Evolutionary conservation across 495 filamentous ascomycete species (phyloP), one percentile per base, ranked within the genome.

Genomic region (Parathielavia appendiculata): DNA sequence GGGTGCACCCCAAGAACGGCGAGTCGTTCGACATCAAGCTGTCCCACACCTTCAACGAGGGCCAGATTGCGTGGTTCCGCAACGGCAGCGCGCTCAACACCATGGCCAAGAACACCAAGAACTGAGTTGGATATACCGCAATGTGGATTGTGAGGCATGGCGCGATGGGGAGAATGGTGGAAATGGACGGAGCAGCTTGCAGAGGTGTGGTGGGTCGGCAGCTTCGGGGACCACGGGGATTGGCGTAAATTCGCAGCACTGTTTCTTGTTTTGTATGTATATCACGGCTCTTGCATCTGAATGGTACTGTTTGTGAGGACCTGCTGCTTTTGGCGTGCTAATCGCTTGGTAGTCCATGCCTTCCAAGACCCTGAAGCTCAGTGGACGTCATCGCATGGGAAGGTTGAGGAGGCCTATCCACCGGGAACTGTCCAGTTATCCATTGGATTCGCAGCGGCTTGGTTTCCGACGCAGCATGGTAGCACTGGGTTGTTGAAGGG

Each of bases 31-130:
- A 97, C 54, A 71, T 92, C 62, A 82, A 88, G 79, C 85, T 98
- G 51, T 76, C 77, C 69, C 93, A 98, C 76, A 97, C 95, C 63
- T 98, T 95, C 86, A 98, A 98, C 79, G 89, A 88, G 72, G 82
- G 85, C 57, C 93, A 98, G 81, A 89, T 97, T 56, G 84, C 95
- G 79, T 98, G 93, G 93, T 98, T 98, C 84, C 89, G 89, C 77
- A 89, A 97, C 69, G 93, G 93, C 58, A 91, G 87, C 67, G 93
- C 93, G 51, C 80, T 98, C 66, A 98, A 98, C 83, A 95, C 91
- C 66, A 98, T 98, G 93, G 90, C 93, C 66, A 92, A 95, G 83
- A 61, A 56, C 57, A 52, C 63, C 51, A 59, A 70, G 61, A 69
- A 66, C 39, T 58, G 60, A 48, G 57, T 44, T 63, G 26, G 12